Evolutionary conservation across 2,329 filamentous ascomycete species (phyloP), one percentile per base, ranked within the genome.

Genomic region (Phyllosticta citrichinensis): DNA sequence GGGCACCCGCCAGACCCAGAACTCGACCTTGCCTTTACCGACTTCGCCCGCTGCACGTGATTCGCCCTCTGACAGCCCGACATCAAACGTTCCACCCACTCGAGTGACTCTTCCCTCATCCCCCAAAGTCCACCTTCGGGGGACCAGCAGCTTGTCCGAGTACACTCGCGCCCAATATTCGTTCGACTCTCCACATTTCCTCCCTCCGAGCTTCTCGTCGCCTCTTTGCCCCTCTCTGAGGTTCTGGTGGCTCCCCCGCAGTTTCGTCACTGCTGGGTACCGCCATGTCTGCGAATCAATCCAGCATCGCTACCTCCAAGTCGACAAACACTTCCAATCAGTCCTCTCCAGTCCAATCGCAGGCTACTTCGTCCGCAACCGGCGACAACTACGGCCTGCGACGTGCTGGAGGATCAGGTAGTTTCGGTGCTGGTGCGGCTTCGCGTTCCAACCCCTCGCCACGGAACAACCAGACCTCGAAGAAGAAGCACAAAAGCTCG

Each of bases 401-500:
- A 63, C 74, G 76, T 66, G 70, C 72, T 66, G 73, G 73, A 58
- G 71, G 71, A 54, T 68, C 68, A 33, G 69, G 69, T 60, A 75
- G 70, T 64, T 73, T 70, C 64, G 74, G 70, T 63, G 68, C 73
- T 65, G 72, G 71, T 54, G 68, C 72, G 19, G 65, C 71, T 50
- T 69, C 74, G 63, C 71, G 75, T 61, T 67, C 73, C 51, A 70
- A 71, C 56, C 70, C 76, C 24, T 73, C 82, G 55, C 84, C 89
- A 57, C 83, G 92, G 68, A 96, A 89, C 74, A 85, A 81, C 58
- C 93, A 97, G 76, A 79, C 78, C 53, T 80, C 82, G 58, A 88
- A 87, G 74, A 92, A 87, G 72, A 91, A 94, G 74, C 91, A 97
- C 77, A 91, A 90, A 72, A 85, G 84, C 65, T 88, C 91, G 70